These are phyloP conservation scores for Neophaeococcomyces aloes DNA, from an alignment of 2,329 filamentous ascomycete genomes.

Conservation along the genomic window DNA sequence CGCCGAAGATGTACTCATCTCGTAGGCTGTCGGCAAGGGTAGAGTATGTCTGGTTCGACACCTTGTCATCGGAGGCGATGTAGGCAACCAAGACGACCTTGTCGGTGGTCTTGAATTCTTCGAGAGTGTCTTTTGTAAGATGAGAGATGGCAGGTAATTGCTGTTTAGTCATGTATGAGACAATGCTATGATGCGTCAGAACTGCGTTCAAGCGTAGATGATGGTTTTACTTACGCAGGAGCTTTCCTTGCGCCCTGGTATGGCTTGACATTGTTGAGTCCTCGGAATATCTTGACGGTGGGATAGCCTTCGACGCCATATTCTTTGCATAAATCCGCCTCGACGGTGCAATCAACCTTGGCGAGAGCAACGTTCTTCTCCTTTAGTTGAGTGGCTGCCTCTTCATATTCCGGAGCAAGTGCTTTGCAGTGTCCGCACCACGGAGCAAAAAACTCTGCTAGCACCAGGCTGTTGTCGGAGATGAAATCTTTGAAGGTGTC, in stretches of 20 bases:
- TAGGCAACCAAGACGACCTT: slow-evolving; percentile 92
- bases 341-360: slow-evolving; percentile 76
- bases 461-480: slow-evolving; percentile 72
- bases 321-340: slow-evolving; percentile 79
- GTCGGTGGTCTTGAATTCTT: slow-evolving; percentile 96
- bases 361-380: slow-evolving; percentile 39
- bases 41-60: slow-evolving; percentile 75
- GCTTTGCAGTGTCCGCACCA: slow-evolving; percentile 99
- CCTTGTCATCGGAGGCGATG: slow-evolving; percentile 68
- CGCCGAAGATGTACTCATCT: slow-evolving; percentile 87
- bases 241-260: slow-evolving; percentile 89
- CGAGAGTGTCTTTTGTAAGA: slow-evolving; percentile 69
- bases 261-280: slow-evolving; percentile 64
- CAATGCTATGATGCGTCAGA: slow-evolving; percentile 39
- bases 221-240: slow-evolving; percentile 42
- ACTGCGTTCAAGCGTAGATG: not conserved
- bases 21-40: slow-evolving; percentile 63
- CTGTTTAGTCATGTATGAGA: slow-evolving; percentile 97
- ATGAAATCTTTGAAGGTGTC: slow-evolving; percentile 83
- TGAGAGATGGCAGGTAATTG: slow-evolving; percentile 81
- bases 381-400: slow-evolving; percentile 39
- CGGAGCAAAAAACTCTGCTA: slow-evolving; percentile 94
- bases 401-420: slow-evolving; percentile 52
- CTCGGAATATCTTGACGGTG: slow-evolving; percentile 97
- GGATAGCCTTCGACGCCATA: slow-evolving; percentile 96